Evolutionary conservation across 2,329 filamentous ascomycete species (phyloP).

Genomic region (Pyrenophora teres): DNA sequence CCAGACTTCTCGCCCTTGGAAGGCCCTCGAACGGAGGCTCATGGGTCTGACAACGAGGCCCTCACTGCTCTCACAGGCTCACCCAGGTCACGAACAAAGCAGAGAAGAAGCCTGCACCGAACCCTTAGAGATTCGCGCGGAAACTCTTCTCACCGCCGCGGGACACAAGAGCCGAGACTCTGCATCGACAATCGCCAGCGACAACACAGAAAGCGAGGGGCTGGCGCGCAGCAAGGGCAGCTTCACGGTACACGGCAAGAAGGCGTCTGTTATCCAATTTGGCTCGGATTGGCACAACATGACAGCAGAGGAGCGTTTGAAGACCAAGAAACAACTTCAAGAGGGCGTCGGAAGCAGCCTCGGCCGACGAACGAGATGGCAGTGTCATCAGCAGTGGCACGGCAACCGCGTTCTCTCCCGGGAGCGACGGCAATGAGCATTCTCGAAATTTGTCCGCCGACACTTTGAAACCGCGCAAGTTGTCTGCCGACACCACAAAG

Average conservation of each 20-base stretch:
- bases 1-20: conserved; percentile 31
- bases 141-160: conserved; percentile 67
- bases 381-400: conserved; percentile 34
- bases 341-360: conserved; percentile 34
- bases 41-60: conserved; percentile 39
- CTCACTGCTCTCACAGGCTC: conserved; percentile 40
- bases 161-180: conserved; percentile 79
- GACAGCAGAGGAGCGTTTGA: conserved; percentile 47
- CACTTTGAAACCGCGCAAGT: conserved; percentile 33
- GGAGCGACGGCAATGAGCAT: conserved; percentile 25
- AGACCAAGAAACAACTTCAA: conserved; percentile 45
- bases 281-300: conserved; percentile 81
- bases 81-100: conserved; percentile 66
- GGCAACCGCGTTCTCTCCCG: conserved; percentile 25
- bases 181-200: conserved; percentile 60
- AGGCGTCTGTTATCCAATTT: conserved; percentile 96
- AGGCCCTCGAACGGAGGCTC: conserved; percentile 28
- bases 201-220: conserved; percentile 63
- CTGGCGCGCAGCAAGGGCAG: conserved; percentile 80
- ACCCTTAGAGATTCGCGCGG: conserved; percentile 81
- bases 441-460: conserved; percentile 26
- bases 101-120: conserved; percentile 84
- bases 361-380: conserved; percentile 34
- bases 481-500: conserved; percentile 37
- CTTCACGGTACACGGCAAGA: conserved; percentile 97